Base-by-base conservation (phyloP, 495 filamentous ascomycete genomes). In the Bryoglossum gracile region DNA sequence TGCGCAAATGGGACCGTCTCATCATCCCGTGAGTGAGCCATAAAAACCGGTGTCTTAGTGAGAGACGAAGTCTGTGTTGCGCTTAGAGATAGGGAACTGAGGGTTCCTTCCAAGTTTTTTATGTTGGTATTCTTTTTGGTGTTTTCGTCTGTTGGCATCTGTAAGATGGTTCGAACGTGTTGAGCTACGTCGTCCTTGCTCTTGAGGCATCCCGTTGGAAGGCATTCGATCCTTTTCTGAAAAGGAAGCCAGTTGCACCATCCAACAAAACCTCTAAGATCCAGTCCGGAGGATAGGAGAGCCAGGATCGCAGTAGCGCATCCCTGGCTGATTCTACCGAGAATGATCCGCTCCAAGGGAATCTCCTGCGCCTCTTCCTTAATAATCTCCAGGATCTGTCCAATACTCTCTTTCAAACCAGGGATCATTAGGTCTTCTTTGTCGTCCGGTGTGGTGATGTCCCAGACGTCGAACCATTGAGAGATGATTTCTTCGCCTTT, bases 221-320 rank as follows among this genome's bases (percentile, higher is more conserved):
- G n/a, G n/a, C n/a, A n/a, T n/a, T n/a, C 6, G 51, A 55, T 49
- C 54, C 58, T 22, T 14, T 13, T 3, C 23, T 63, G 50, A 51
- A 81, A 76, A 37, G 78, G 77, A 41, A 77, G 56, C 67, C 76
- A 77, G 42, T 73, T 72, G 54, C 71, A 72, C 59, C 82, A 71
- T 8, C 77, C 79, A 48, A 81, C 56, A 42, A 77, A 69, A 1
- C 61, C 78, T 11, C 59, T 68, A 24, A 69, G 43, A 22, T 51
- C 13, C 8, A 60, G 6, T 33, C 50, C 33, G 2, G 54, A 52
- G 6, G 58, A 64, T 11, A 80, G 50, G 8, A 77, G 55, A 5
- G 61, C 55, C 33, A 70, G 61, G 13, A 76, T 54, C 4, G 65
- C 59, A 4, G 68, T 69, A 4, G 79, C 79, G 52, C 68, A 76